Evolutionary conservation across 176 grass and related monocot genomes (phyloP), one percentile per base, ranked within the genome.

Genomic region (Cenchrus purpureus): DNA sequence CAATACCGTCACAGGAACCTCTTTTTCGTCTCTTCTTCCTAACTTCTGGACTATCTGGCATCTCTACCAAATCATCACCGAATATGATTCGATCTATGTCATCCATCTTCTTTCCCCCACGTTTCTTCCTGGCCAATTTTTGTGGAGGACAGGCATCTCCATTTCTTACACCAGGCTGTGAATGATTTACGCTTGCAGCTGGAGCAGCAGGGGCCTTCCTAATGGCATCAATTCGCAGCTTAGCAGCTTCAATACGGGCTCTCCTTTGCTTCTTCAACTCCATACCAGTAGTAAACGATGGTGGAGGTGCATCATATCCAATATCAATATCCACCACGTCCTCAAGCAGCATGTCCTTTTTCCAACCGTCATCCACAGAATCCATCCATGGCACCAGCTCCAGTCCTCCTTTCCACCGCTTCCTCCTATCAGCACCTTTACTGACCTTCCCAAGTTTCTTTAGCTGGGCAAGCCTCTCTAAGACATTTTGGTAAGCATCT

Each of bases 291-390:
- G 89, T 71, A 87, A 95, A 98, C 15, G 93, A 95, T 34, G 91
- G 96, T 1, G 93, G 96, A 87, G 89, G 89, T 46, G 87, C 91
- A 72, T 98, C 89, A 86, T 85, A 98, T 64, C 96, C 96, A 17
- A 98, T 67, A 43, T 98, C 85, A 49, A 91, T 82, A 75, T 90
- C 77, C 51, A 86, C 52, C 65, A 95, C 59, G 54, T 93, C 61
- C 80, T 92, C 89, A 11, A 77, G 50, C 22, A 43, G 42, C 83
- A 98, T 70, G 68, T 85, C 61, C 69, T 92, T 94, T 88, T 58
- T 69, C 65, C 82, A 78, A 79, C 59, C 82, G 84, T 84, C 70
- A 71, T 85, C 85, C 57, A 87, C 67, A 0, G 37, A 62, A 60
- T 78, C 80, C 31, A 88, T 67, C 77, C 86, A 89, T 48, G 60